Evolutionary conservation across 768 basidiomycete genomes (phyloP), one percentile per base, ranked within the genome.

Genomic region (Tricholoma saponaceum): DNA sequence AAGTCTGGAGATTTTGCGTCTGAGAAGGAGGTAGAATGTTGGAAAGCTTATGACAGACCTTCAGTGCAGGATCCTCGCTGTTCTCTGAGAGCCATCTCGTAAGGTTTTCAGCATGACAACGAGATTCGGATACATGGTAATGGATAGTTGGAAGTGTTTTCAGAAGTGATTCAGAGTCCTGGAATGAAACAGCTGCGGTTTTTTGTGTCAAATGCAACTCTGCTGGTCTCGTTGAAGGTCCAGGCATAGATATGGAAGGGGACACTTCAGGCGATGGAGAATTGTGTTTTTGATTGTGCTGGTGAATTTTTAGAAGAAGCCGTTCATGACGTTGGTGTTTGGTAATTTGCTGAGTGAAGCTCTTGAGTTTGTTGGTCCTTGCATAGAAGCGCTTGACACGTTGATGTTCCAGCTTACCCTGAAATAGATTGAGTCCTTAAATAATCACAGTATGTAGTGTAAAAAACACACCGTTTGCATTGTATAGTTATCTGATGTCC

Each of bases 381-480:
- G 58, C 26, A 47, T 75, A 80, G 43, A 67, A 72, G 0, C 56
- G 41, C 59, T 81, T 80, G 8, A 69, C 65, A 0, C 51, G 59
- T 0, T 64, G 58, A 51, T 81, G 78, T 57, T 77, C 68, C 0
- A 69, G 65, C 56, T 79, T 76, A 2, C 73, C 70, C 77, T 79
- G 47, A 20, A 32, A 43, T 8, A 26, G 23, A 43, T 35, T 13
- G 30, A 16, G 47, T 9, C 16, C 33, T 33, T 39, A 39, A 39
- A 18, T 39, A 18, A 39, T 39, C n/a, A 50, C 32, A n/a, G 26
- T 28, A 28, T 28, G 28, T 10, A 33, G 22, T 18, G 13, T n/a
- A 39, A 39, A 8, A 39, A 16, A 54, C 46, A 4, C 37, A 58
- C 58, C 9, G 37, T 12, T 26, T 44, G 28, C 0, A 73, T 75